Base-by-base conservation (phyloP, 1,284 basidiomycete genomes). In the Ceratobasidium sp. region DNA sequence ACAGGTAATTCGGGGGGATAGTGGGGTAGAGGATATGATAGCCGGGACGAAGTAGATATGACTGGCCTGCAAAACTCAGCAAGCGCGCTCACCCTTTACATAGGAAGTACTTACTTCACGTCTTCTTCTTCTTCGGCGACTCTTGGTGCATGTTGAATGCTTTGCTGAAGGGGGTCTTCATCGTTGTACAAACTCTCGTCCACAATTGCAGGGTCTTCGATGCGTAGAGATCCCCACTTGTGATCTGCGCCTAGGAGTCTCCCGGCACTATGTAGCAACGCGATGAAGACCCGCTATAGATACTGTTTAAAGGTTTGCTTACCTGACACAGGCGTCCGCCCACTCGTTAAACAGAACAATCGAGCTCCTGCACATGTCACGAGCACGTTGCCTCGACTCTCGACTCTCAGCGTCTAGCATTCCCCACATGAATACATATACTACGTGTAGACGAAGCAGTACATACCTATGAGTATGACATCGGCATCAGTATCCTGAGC, bases 121-220 rank as follows among this genome's bases (percentile, higher is more conserved):
- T 46, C 43, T 19, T n/a, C 34, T 16, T 22, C 37, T 48, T 71
- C 22, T 19, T 61, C 24, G 29, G 65, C 34, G 3, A 43, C 5
- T 49, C 14, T 63, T 19, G 22, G 34, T 41, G 24, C 37, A 29
- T 19, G 43, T 13, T 29, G 61, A 27, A 29, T 14, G 43, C 7
- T 49, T n/a, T 61, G 58, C 24, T 61, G 11, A 8, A 53, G n/a
- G 27, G 53, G 41, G 31, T 41, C 31, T 14, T 34, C 69, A 27
- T 73, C 58, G 48, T 19, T 58, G 59, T 62, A 73, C 48, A 73
- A n/a, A 34, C 59, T 73, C 48, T 73, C 69, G 59, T 73, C 69
- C 11, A 73, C 58, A 24, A 73, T 51, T 31, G 48, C 69, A 29
- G 69, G 69, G 22, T 73, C 69, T 6, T 73, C 41, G 37, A 73